Conservation (phyloP, 345 rosid species). For the Dovyalis caffra region DNA sequence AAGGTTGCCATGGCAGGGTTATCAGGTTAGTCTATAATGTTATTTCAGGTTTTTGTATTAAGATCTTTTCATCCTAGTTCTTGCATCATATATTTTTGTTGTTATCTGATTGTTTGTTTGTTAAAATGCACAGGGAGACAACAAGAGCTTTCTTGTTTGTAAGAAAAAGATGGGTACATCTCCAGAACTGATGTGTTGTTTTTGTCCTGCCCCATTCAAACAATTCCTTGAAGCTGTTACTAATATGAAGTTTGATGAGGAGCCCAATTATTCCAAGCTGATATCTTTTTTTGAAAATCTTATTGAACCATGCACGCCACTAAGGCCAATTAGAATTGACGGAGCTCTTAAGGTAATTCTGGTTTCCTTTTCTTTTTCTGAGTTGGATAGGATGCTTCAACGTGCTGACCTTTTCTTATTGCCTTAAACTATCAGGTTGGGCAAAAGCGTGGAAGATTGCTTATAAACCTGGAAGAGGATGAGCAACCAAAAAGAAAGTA, state of each 20-base stretch:
- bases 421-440: constrained; percentile 5
- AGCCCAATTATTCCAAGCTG: constrained; percentile 33
- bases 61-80: neutral
- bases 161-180: constrained; percentile 38
- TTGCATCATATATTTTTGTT: neutral
- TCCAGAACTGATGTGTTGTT: constrained; percentile 34
- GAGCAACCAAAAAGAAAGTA: constrained; percentile 35
- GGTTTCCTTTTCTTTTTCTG: neutral
- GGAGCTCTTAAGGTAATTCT: constrained; percentile 34
- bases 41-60: neutral
- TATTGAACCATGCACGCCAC: constrained; percentile 25
- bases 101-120: neutral
- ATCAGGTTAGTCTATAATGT: constrained; percentile 19
- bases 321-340: constrained; percentile 34
- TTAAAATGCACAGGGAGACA: constrained; percentile 25
- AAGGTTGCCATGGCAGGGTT: constrained; percentile 37
- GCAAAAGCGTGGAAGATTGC: constrained; percentile 35
- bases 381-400: neutral
- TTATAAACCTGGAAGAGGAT: constrained; percentile 32
- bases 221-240: constrained; percentile 32
- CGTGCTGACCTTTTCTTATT: neutral
- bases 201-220: constrained; percentile 32
- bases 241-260: constrained; percentile 39
- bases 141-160: constrained; percentile 35
- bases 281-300: constrained; percentile 32